Base-by-base conservation (phyloP, 345 rosid genomes). In the Eucalyptus curtisii region DNA sequence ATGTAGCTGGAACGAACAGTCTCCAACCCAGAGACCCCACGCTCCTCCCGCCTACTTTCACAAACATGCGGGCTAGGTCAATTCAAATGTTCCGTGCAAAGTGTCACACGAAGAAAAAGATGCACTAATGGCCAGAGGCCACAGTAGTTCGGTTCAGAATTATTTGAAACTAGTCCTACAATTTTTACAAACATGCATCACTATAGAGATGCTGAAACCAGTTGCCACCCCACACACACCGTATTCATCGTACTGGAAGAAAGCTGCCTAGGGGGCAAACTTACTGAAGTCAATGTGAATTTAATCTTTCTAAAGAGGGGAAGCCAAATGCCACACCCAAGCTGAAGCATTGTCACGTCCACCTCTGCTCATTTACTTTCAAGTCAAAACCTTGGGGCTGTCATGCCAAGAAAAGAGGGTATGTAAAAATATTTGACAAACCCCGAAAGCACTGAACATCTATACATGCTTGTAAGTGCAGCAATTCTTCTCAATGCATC, bases 1-100 rank as follows among this genome's bases (percentile, higher is more conserved):
- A n/a, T 64, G 40, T 15, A 64, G 76, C 19, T n/a, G 33, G 76
- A 66, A 66, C 10, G 9, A 30, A 64, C 17, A n/a, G 40, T 15
- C 22, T 66, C 79, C 40, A 66, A 15, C 10, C 79, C 22, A 4
- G 40, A 66, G 40, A 31, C 40, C 20, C 40, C 79, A 66, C 79
- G 16, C 40, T 31, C 79, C 33, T 8, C 10, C 79, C 20, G 40
- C 79, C 40, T 31, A 31, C 17, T 66, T 66, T n/a, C 40, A n/a
- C 40, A 66, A 64, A 64, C 37, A 7, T 15, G 40, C 79, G 20
- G 40, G 5, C 40, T 5, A 7, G 20, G 40, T 66, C 37, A n/a
- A 7, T n/a, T n/a, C 37, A n/a, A n/a, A 31, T 31, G 40, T 66
- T 7, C 40, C 11, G 1, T 7, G 79, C 40, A 14, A 0, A 1